These are phyloP conservation scores for Diaporthe nobilis DNA, from an alignment of 2,329 filamentous ascomycete species.

Conservation along the genomic window DNA sequence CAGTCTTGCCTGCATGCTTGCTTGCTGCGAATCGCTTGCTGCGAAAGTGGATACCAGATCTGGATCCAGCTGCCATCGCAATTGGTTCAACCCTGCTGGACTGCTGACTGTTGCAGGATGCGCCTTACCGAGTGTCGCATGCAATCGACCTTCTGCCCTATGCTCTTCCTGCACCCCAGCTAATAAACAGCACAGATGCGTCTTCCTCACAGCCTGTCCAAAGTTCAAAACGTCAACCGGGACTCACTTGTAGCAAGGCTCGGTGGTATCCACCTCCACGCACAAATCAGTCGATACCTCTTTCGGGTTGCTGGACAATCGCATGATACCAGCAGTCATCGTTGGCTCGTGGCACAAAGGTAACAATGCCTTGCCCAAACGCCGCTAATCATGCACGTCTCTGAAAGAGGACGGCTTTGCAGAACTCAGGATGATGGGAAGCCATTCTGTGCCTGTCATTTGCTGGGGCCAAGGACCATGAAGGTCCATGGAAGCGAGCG, in stretches of 20 bases:
- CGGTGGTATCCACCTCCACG: constrained; percentile 3
- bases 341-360: constrained; percentile 12
- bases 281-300: constrained; percentile 11
- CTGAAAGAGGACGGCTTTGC: constrained; percentile 9
- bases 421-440: neutral
- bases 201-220: neutral
- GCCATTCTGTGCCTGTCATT: constrained; percentile 5
- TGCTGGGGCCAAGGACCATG: neutral
- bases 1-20: constrained; percentile 13
- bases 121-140: constrained; percentile 22
- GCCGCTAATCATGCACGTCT: constrained; percentile 21
- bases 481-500: neutral
- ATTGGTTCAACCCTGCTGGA: constrained; percentile 23
- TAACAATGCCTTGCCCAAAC: constrained; percentile 14
- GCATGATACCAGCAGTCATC: constrained; percentile 14
- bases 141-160: constrained; percentile 25
- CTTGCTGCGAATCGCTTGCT: constrained; percentile 11
- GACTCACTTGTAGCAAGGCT: neutral
- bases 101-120: constrained; percentile 34
- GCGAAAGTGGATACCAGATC: constrained; percentile 20
- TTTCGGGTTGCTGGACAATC: constrained; percentile 15
- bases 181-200: neutral
- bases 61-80: neutral
- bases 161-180: constrained; percentile 3
- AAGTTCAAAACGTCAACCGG: neutral